Evolutionary conservation across 306 rosid genomes (phyloP).

Genomic region (Citrullus mucosospermus): DNA sequence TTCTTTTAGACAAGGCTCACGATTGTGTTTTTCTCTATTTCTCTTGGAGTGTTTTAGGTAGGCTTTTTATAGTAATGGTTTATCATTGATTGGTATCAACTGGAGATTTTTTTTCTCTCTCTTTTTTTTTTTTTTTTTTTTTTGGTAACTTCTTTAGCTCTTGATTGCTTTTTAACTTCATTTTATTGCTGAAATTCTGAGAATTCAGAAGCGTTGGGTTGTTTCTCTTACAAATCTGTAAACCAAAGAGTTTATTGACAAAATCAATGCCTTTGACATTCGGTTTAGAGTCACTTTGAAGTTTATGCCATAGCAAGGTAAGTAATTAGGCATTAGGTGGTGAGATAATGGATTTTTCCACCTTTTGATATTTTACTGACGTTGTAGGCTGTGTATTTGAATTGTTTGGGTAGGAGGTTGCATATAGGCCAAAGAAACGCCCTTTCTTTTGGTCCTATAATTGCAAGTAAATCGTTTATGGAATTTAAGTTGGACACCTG

Average conservation of each 20-base stretch:
- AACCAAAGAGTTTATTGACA: not conserved
- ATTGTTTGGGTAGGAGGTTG: not conserved
- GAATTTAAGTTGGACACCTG: not conserved
- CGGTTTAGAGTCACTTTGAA: not conserved
- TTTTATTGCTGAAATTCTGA: not conserved
- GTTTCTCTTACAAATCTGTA: not conserved
- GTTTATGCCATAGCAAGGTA: not conserved
- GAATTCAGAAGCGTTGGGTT: not conserved
- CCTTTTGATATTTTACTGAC: not conserved
- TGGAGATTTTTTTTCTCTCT: not conserved
- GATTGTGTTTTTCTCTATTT: not conserved
- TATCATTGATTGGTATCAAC: not conserved
- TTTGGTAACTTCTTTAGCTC: not conserved
- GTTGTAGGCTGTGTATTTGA: not conserved
- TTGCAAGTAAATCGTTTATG: not conserved
- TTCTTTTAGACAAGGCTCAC: no score
- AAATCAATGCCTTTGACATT: not conserved
- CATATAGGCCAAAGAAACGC: not conserved
- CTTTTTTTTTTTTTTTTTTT: not conserved
- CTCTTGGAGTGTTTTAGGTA: not conserved
- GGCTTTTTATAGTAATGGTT: not conserved
- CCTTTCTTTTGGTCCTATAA: not conserved
- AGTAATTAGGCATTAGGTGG: not conserved
- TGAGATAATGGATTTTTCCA: not conserved
- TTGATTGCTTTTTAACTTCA: not conserved